These are phyloP conservation scores for Eustoma russellianum DNA, from an alignment of 257 asterid species.

Conservation along the genomic window DNA sequence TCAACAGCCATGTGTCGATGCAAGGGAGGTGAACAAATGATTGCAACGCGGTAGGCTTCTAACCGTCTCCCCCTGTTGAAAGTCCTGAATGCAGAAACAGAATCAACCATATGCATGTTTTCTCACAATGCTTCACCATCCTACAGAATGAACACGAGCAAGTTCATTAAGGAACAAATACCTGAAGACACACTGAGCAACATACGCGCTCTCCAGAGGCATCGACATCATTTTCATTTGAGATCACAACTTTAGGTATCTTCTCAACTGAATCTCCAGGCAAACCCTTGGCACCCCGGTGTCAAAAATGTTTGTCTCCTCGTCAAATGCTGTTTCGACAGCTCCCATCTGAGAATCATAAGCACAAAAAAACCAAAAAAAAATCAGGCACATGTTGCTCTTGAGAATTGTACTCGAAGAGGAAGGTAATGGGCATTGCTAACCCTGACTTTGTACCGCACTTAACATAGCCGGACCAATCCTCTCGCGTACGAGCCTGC, in stretches of 20 bases:
- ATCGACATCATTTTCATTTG: conserved; percentile 46
- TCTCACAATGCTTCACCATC: neutral
- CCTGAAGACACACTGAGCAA: conserved; percentile 99
- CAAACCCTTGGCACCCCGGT: conserved; percentile 90
- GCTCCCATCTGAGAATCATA: conserved; percentile 74
- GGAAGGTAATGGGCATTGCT: too few species aligned
- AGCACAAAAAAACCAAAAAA: neutral
- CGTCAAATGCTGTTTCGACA: conserved; percentile 67
- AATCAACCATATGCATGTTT: neutral
- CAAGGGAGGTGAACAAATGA: conserved; percentile 91
- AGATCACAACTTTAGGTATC: conserved; percentile 67
- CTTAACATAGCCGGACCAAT: conserved; percentile 99
- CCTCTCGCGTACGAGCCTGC: conserved; percentile 97
- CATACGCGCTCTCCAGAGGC: conserved; percentile 72
- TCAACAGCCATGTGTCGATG: conserved; percentile 89
- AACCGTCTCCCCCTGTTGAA: conserved; percentile 75
- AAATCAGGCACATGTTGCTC: neutral
- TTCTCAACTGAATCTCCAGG: conserved; percentile 73
- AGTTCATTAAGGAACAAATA: conserved; percentile 8
- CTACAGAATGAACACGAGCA: neutral
- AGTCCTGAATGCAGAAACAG: conserved; percentile 47
- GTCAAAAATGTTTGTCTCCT: conserved; percentile 73
- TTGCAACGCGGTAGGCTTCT: conserved; percentile 83
- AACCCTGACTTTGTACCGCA: conserved; percentile 99
- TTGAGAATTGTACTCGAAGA: conserved; percentile 23